Evolutionary conservation across 768 basidiomycete species (phyloP).

Genomic region (Roridomyces roridus): DNA sequence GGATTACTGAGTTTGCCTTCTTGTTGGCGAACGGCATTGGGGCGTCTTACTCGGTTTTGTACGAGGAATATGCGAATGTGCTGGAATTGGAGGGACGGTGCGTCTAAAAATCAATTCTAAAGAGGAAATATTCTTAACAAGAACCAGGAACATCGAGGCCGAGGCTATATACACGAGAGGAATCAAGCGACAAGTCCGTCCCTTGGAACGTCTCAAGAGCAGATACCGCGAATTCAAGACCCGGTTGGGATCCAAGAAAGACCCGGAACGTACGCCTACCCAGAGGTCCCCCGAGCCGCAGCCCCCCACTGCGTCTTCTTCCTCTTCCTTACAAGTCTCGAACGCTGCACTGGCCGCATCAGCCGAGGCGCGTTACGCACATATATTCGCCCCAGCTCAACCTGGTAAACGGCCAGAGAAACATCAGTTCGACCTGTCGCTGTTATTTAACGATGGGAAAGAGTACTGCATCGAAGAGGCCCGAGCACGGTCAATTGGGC

Average conservation of each 20-base stretch:
- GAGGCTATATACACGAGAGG: conserved; percentile 83
- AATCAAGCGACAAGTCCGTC: conserved; percentile 81
- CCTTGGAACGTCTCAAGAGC: conserved; percentile 82
- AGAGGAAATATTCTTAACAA: too few species aligned
- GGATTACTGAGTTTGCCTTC: conserved; percentile 75
- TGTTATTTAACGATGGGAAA: conserved; percentile 78
- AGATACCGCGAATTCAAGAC: conserved; percentile 81
- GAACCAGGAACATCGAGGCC: too few species aligned
- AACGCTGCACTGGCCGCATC: conserved; percentile 42
- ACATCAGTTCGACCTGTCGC: conserved; percentile 66
- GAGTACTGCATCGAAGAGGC: conserved; percentile 91
- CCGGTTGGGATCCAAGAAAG: conserved; percentile 51
- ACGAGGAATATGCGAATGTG: conserved; percentile 88
- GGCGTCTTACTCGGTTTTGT: conserved; percentile 76
- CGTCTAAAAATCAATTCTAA: too few species aligned
- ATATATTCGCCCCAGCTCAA: conserved; percentile 73
- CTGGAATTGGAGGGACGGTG: conserved; percentile 83
- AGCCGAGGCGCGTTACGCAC: conserved; percentile 64
- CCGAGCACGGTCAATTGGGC: conserved; percentile 80
- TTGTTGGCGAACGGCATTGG: conserved; percentile 79
- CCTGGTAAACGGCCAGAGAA: conserved; percentile 78
- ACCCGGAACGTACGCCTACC: conserved; percentile 26
- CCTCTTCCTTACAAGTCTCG: conserved; percentile 38
- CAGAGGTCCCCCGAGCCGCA: conserved; percentile 35
- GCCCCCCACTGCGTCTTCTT: conserved; percentile 36